These are phyloP conservation scores for Tilletia indica DNA, from an alignment of 1,284 basidiomycete genomes.

Conservation along the genomic window DNA sequence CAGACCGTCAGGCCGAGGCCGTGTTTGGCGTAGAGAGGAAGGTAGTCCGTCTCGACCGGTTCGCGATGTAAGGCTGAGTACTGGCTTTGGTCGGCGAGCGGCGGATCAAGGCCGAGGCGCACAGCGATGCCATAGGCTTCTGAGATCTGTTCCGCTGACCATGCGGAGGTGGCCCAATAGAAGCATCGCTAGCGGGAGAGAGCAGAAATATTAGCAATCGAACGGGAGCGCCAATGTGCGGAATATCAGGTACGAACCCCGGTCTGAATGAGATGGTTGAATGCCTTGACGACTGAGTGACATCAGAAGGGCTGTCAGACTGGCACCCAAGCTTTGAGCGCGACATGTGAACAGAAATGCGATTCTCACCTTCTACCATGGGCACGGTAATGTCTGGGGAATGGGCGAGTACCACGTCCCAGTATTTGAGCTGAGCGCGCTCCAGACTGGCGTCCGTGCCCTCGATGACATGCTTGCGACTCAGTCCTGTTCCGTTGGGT, in stretches of 20 bases:
- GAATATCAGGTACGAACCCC: conserved; percentile 46
- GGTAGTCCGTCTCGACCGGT: conserved; percentile 77
- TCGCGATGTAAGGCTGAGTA: conserved; percentile 68
- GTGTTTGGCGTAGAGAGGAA: conserved; percentile 39
- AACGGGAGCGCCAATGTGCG: neutral
- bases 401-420: conserved; percentile 58
- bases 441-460: conserved; percentile 70
- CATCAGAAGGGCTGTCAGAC: too few species aligned
- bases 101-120: conserved; percentile 68
- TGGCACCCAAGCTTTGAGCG: neutral
- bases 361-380: conserved; percentile 61
- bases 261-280: conserved; percentile 61
- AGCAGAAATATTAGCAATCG: neutral
- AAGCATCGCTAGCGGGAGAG: conserved; percentile 60
- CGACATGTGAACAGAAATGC: too few species aligned
- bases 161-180: conserved; percentile 72
- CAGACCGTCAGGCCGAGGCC: conserved; percentile 57
- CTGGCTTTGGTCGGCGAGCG: conserved; percentile 76
- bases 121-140: conserved; percentile 72
- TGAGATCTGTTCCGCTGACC: conserved; percentile 71
- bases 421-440: conserved; percentile 73
- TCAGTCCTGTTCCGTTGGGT: conserved; percentile 65
- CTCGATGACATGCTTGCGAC: conserved; percentile 78
- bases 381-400: conserved; percentile 63
- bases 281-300: conserved; percentile 63